Evolutionary conservation across 176 grass and related monocot species (phyloP).

Genomic region (Avena insularis): DNA sequence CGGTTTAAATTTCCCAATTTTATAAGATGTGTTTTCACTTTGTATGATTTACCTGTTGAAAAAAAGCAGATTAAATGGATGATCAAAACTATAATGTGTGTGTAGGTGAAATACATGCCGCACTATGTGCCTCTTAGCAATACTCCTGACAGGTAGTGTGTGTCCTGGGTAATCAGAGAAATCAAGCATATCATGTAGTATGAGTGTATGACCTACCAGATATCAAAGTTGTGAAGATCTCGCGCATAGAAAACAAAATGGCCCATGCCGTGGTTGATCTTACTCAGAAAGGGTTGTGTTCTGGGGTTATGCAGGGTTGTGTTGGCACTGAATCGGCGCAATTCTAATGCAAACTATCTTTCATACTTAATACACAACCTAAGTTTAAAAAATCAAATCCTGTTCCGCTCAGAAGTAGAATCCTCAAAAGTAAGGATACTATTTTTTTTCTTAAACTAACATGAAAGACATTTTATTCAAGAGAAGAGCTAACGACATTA

Average conservation of each 20-base stretch:
- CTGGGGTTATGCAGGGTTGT: neutral
- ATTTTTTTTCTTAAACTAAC: neutral
- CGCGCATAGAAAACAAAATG: neutral
- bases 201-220: neutral
- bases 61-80: neutral
- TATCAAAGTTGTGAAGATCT: neutral
- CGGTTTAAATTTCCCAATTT: neutral
- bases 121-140: neutral
- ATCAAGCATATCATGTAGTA: neutral
- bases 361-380: neutral
- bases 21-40: neutral
- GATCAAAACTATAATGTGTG: neutral
- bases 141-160: neutral
- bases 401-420: neutral
- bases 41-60: neutral
- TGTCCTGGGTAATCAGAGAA: neutral
- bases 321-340: neutral
- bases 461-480: neutral
- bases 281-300: neutral
- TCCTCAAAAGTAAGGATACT: neutral
- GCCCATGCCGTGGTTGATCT: neutral
- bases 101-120: conserved; percentile 21
- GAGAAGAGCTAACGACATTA: neutral
- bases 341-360: neutral
- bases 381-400: neutral